Conservation (phyloP, 2,329 filamentous ascomycete genomes). For the Cytospora leucostoma region DNA sequence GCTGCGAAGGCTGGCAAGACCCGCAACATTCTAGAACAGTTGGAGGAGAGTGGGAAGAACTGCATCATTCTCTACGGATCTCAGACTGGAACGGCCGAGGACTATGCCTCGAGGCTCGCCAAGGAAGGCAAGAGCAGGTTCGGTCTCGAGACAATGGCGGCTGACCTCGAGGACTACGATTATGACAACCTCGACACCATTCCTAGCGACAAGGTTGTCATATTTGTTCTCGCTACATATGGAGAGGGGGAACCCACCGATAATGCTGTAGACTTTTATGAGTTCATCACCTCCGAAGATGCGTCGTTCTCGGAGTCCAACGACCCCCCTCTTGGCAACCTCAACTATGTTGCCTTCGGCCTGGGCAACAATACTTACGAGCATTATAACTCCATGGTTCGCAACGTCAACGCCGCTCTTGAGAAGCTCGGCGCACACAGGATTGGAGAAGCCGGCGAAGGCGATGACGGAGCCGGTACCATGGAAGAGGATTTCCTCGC, state of each 20-base stretch:
- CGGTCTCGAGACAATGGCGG: slow-evolving; percentile 96
- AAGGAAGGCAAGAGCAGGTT: slow-evolving; percentile 98
- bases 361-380: slow-evolving; percentile 99
- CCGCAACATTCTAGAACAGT: slow-evolving; percentile 90
- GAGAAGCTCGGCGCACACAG: slow-evolving; percentile 79
- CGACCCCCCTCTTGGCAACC: slow-evolving; percentile 73
- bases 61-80: slow-evolving; percentile 98
- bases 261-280: slow-evolving; percentile 98
- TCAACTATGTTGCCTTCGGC: slow-evolving; percentile 94
- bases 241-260: slow-evolving; percentile 98
- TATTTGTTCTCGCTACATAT: slow-evolving; percentile 97
- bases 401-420: slow-evolving; percentile 81
- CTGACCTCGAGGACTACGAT: slow-evolving; percentile 96
- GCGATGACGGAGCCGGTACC: slow-evolving; percentile 95
- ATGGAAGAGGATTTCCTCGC: slow-evolving; percentile 99
- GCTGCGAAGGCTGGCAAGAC: slow-evolving; percentile 79
- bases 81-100: slow-evolving; percentile 96
- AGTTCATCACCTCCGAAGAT: slow-evolving; percentile 86
- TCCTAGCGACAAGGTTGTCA: slow-evolving; percentile 84
- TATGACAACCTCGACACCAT: slow-evolving; percentile 90
- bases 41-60: slow-evolving; percentile 95
- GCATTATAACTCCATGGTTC: slow-evolving; percentile 99
- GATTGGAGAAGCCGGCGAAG: slow-evolving; percentile 88
- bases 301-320: slow-evolving; percentile 74
- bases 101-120: slow-evolving; percentile 92